These are phyloP conservation scores for Hyparrhenia diplandra DNA, from an alignment of 176 grass and related monocot genomes.

Conservation along the genomic window DNA sequence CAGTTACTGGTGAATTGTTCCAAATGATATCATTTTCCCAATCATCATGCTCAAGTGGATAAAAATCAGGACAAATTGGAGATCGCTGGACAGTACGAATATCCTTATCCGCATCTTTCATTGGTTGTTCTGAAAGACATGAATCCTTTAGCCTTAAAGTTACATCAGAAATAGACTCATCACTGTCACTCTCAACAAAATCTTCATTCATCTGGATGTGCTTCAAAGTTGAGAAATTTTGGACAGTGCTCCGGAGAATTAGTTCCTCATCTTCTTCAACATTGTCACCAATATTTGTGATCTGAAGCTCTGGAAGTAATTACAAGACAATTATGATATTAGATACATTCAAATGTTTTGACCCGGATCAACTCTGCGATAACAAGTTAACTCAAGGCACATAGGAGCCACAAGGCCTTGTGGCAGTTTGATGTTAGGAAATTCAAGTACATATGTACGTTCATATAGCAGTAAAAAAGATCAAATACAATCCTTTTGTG, in stretches of 20 bases:
- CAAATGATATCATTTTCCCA: constrained; percentile 95
- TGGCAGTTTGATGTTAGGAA: not conserved
- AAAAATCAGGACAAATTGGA: constrained; percentile 79
- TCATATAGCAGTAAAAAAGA: not conserved
- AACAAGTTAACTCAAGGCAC: not conserved
- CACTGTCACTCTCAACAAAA: constrained; percentile 51
- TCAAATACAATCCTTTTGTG: not conserved
- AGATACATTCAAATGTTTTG: constrained; percentile 14
- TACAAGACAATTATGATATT: constrained; percentile 25
- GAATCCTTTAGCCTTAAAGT: constrained; percentile 35
- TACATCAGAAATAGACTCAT: constrained; percentile 52
- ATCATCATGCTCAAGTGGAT: constrained; percentile 83
- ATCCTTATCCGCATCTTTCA: constrained; percentile 56
- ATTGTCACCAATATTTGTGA: constrained; percentile 51
- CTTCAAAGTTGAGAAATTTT: constrained; percentile 59
- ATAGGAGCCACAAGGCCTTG: not conserved
- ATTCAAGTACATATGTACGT: not conserved
- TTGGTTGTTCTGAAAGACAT: constrained; percentile 72
- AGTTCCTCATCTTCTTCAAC: constrained; percentile 97
- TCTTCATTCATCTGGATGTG: constrained; percentile 36
- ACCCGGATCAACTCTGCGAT: not conserved
- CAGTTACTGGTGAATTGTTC: constrained; percentile 75
- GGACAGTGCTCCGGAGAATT: constrained; percentile 58
- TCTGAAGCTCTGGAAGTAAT: constrained; percentile 53
- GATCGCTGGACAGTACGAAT: constrained; percentile 25